phyloP scores from a whole-genome alignment of 768 basidiomycete genomes.

The Lepiota brunneoincarnata region DNA sequence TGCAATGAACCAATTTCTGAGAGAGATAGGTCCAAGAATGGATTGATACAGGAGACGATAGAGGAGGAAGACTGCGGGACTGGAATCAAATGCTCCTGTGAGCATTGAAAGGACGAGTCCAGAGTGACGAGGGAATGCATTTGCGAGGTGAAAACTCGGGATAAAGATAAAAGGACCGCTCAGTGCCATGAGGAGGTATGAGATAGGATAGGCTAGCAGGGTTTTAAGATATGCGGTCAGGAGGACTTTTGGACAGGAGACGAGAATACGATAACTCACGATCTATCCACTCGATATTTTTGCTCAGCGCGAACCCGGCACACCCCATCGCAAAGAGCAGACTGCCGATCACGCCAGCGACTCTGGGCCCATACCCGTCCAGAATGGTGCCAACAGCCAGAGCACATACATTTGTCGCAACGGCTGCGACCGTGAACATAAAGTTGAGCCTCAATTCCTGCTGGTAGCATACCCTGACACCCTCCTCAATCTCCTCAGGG shows the following conservation, averaged over 20 bases:
- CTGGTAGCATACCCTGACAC: neutral
- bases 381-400: neutral
- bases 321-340: neutral
- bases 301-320: neutral
- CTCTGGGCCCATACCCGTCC: constrained; percentile 1
- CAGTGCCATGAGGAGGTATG: constrained; percentile 4
- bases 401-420: constrained; percentile 5
- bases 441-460: constrained; percentile 5
- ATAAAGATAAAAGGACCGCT: constrained; percentile 6
- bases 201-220: neutral
- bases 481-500: constrained; percentile 2
- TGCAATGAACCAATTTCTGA: constrained; percentile 1
- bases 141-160: constrained; percentile 1
- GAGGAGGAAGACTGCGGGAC: constrained; percentile 6
- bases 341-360: constrained; percentile 1
- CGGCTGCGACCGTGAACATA: constrained; percentile 6
- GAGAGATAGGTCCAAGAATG: neutral
- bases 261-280: neutral
- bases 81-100: constrained; percentile 6
- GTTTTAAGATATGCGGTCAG: too few species aligned
- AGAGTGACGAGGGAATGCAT: constrained; percentile 5
- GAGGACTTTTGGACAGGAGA: neutral
- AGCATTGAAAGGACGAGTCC: neutral
- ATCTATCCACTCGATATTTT: neutral
- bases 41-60: constrained; percentile 5